Evolutionary conservation across 73 alveolate species (phyloP).

Genomic region (Blepharisma japonicum): DNA sequence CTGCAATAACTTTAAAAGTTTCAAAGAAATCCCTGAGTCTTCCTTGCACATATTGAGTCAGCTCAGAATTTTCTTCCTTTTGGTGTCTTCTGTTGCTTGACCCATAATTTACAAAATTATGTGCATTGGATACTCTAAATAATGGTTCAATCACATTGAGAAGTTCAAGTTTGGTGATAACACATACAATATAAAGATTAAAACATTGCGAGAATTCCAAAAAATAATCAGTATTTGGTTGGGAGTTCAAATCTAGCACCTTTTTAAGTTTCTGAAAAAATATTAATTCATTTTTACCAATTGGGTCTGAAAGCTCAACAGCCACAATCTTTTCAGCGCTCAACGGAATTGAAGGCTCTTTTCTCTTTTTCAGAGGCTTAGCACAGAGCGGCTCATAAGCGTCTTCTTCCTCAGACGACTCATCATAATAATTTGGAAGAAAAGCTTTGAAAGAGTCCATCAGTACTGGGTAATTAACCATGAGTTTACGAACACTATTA

Average conservation of each 20-base stretch:
- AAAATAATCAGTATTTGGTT: neutral
- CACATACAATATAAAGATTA: neutral
- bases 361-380: neutral
- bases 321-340: neutral
- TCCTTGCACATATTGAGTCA: neutral
- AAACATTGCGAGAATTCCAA: neutral
- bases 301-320: neutral
- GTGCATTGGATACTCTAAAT: neutral
- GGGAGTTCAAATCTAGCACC: neutral
- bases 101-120: neutral
- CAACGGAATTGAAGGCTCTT: neutral
- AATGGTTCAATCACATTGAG: neutral
- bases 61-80: neutral
- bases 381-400: neutral
- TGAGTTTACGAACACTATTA: neutral
- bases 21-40: neutral
- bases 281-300: neutral
- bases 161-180: neutral
- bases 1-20: neutral
- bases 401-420: neutral
- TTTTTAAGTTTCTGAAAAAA: neutral
- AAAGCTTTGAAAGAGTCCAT: neutral
- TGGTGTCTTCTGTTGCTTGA: neutral
- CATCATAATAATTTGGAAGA: conserved; percentile 2
- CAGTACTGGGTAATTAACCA: neutral